Conservation (phyloP, 805 yeast genomes). For the Barnettozyma botsteinii region DNA sequence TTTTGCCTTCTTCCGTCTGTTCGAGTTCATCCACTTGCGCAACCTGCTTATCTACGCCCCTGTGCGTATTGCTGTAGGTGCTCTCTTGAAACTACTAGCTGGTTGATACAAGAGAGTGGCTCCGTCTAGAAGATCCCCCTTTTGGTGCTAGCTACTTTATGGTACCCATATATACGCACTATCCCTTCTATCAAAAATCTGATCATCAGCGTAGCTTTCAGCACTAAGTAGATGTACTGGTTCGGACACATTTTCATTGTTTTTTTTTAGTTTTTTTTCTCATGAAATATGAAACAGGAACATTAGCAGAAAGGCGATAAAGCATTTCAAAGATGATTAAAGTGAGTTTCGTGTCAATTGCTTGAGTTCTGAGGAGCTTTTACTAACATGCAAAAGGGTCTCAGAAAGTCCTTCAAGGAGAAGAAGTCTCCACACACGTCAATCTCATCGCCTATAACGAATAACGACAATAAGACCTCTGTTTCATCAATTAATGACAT, state of each 20-base stretch:
- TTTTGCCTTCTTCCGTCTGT: constrained; percentile 15
- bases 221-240: neutral
- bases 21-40: constrained; percentile 16
- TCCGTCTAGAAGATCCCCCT: too few species aligned
- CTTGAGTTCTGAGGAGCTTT: fast-evolving
- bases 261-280: neutral
- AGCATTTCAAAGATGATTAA: constrained; percentile 10
- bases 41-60: constrained; percentile 10
- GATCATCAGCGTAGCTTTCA: constrained; percentile 4
- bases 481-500: constrained; percentile 22
- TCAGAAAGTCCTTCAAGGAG: constrained; percentile 27
- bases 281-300: neutral
- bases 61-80: constrained; percentile 6
- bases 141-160: too few species aligned
- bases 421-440: constrained; percentile 22
- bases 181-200: too few species aligned
- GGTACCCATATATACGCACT: neutral
- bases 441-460: constrained; percentile 23
- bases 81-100: neutral
- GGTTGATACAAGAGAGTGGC: too few species aligned
- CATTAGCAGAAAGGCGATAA: too few species aligned
- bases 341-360: constrained; percentile 1
- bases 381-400: constrained; percentile 13
- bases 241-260: too few species aligned
- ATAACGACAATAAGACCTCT: constrained; percentile 14